Conservation (phyloP, 192 early-diverging fungal genomes). For the Rhizoclosmatium globosum region DNA sequence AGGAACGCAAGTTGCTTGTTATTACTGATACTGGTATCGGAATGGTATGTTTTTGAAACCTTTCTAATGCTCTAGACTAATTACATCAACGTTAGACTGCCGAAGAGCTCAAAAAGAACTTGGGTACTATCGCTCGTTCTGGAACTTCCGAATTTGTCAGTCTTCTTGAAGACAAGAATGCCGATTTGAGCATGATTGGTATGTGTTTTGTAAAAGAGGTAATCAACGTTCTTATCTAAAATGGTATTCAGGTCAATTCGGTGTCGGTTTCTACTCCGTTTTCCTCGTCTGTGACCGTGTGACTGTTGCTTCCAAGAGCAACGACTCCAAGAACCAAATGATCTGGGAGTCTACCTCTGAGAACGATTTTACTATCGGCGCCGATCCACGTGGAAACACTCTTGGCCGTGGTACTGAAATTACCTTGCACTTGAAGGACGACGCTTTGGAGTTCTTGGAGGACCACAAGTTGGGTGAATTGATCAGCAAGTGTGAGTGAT, state of each 20-base stretch:
- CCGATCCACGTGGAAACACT: constrained; percentile 53
- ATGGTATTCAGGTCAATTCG: constrained; percentile 75
- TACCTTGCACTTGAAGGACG: constrained; percentile 98
- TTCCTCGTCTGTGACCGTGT: constrained; percentile 99
- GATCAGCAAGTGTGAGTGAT: constrained; percentile 84
- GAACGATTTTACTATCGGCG: constrained; percentile 87
- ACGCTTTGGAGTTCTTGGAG: constrained; percentile 97
- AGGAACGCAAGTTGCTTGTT: constrained; percentile 82
- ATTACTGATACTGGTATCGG: constrained; percentile 80
- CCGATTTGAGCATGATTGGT: constrained; percentile 99
- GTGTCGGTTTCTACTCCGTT: constrained; percentile 99
- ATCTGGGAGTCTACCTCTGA: constrained; percentile 93
- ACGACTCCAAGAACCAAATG: constrained; percentile 91
- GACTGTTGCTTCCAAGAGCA: constrained; percentile 94
- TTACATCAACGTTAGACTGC: constrained; percentile 91
- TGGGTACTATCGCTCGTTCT: constrained; percentile 99
- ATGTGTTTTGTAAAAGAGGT: too few species aligned
- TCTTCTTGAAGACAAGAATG: constrained; percentile 84
- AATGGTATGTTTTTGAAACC: background rate
- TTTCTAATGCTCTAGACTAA: background rate
- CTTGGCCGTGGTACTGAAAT: constrained; percentile 93
- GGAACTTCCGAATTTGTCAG: constrained; percentile 99
- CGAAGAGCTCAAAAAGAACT: constrained; percentile 94
- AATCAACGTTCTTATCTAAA: too few species aligned
- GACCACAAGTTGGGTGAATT: constrained; percentile 99